Base-by-base conservation (phyloP, 2,329 filamentous ascomycete species). In the Periglandula ipomoeae region DNA sequence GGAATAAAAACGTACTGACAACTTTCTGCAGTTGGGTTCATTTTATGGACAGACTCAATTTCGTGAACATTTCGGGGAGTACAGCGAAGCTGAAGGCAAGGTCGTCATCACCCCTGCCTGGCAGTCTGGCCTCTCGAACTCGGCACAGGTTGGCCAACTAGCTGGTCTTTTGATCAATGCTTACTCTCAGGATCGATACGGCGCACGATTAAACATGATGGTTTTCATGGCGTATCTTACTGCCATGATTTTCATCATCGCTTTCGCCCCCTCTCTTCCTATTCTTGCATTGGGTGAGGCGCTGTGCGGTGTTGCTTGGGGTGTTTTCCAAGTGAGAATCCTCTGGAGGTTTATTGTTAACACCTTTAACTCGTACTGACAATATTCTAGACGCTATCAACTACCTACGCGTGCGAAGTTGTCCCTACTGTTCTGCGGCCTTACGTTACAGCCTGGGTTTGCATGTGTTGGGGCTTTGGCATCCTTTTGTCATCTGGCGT, bases 81-180 rank as follows among this genome's bases (percentile, higher is more conserved):
- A n/a, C n/a, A n/a, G n/a, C n/a, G n/a, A n/a, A n/a, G n/a, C n/a
- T n/a, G n/a, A n/a, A n/a, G n/a, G n/a, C n/a, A n/a, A n/a, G n/a
- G 56, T 60, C 41, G 59, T 54, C 9, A 51, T 49, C 15, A 58
- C 50, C 2, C 51, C 53, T 3, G 51, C 67, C 1, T 79, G 76
- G 76, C 73, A 78, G 55, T 66, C 72, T 2, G 73, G 66, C 0
- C 58, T 79, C 1, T 62, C 62, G 17, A 71, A 72, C 19, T 72
- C 65, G 1, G 61, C 67, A 0, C 59, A 65, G 15, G 65, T 72
- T 9, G 75, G 75, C 5, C 64, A 68, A 15, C 72, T 79, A 22
- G 44, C 77, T 3, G 76, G 75, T 0, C 63, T 73, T 4, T 60
- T 74, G 9, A 50, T 74, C 20, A 73, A 72, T 49, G 76, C 76